Base-by-base conservation (phyloP, 805 yeast genomes). In the Yamadazyma akitaensis region DNA sequence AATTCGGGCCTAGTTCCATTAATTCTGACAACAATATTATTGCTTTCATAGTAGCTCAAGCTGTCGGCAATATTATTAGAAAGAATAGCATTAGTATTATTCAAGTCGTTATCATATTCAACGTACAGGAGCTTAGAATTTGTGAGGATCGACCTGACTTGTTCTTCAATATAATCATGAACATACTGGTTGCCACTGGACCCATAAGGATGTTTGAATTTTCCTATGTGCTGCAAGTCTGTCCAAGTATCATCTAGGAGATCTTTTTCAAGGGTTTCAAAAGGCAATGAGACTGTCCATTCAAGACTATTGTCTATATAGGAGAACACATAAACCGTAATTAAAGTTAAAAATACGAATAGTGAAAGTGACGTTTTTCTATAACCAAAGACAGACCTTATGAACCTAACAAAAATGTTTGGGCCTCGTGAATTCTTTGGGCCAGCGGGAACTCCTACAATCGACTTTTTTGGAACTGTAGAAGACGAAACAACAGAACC, bases 11-110 rank as follows among this genome's bases (percentile, higher is more conserved):
- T 68, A 12, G 70, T 60, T 21, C 97, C 97, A 56, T 81, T 75
- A 33, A 91, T 65, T 58, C 85, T 81, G 7, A 84, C 96, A 35
- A 88, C 57, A n/a, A 91, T 68, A 58, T 91, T 91, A 51, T 87
- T 80, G 44, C 92, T 81, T 62, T 91, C 96, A 59, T 79, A 91
- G 65, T 86, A 89, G n/a, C 81, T 69, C 11, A 86, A 74, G 45
- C 81, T 70, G 5, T 67, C 57, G 48, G 75, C 69, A 60, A 76
- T 77, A 17, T 72, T 76, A 7, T 69, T 63, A 48, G 78, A 82
- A 42, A 80, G 69, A 53, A 82, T 73, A 39, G 76, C 67, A 41
- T 76, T 69, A 31, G 70, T 65, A 43, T 62, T 58, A 44, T 73
- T 70, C 57, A 64, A 70, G 51, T 72, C 73, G 54, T 72, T 65